Base-by-base conservation (phyloP, 352 stramenopile genomes). In the Aphanomyces stellatus region DNA sequence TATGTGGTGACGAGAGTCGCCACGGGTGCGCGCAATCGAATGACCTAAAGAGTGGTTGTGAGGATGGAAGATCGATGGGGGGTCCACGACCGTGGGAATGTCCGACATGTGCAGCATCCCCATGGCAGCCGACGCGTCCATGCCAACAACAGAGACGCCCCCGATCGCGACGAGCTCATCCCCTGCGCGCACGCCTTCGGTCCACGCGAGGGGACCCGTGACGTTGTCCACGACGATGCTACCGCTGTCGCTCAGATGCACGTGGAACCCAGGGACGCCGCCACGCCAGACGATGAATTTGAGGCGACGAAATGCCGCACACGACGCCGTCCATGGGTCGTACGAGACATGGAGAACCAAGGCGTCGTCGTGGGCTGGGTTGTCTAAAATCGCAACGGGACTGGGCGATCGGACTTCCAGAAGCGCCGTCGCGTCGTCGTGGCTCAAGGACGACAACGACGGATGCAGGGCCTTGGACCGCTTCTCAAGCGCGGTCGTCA, bases 281-380 rank as follows among this genome's bases (percentile, higher is more conserved):
- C 37, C 48, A 22, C 35, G 60, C 28, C 48, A 46, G 17, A 67
- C 60, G 43, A 59, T 24, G 27, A 67, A 67, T 22, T 67, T 67
- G 60, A 28, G 28, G 24, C 27, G 40, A 31, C 24, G 57, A 24
- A 67, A 67, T 11, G 27, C 41, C 15, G 34, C 10, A 30, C 34
- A 25, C 5, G 22, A 41, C 19, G 15, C 24, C 15, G 42, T 40
- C 60, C 60, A 67, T 8, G 41, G 41, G 5, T 59, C 41, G 28
- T 8, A 59, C 28, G 37, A 28, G n/a, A n/a, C n/a, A n/a, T n/a
- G n/a, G n/a, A n/a, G n/a, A n/a, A n/a, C n/a, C n/a, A n/a, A n/a
- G n/a, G n/a, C n/a, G n/a, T n/a, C n/a, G n/a, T n/a, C n/a, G 41
- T 19, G 25, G 49, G 7, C n/a, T 37, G 49, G 19, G 19, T 22